Evolutionary conservation across 768 basidiomycete species (phyloP).

Genomic region (Leccinum variicolor): DNA sequence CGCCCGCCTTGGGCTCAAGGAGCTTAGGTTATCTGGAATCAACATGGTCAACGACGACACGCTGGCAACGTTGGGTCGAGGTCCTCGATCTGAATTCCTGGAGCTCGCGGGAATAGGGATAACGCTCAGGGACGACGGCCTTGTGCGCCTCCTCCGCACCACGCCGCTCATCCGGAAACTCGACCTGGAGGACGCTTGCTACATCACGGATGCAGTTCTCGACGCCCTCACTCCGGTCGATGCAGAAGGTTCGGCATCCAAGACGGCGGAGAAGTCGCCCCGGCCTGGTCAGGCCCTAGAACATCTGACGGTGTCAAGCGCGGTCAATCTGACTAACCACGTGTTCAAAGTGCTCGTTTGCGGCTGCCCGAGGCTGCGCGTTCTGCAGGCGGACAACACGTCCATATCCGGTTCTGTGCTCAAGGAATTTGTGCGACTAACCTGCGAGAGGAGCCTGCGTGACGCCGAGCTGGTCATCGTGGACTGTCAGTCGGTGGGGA

Average conservation of each 20-base stretch:
- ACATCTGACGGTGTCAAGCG: conserved; percentile 67
- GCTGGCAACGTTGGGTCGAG: conserved; percentile 73
- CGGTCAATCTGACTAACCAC: conserved; percentile 58
- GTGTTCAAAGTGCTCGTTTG: conserved; percentile 63
- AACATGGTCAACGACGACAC: conserved; percentile 55
- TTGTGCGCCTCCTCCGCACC: conserved; percentile 65
- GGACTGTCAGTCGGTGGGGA: conserved; percentile 72
- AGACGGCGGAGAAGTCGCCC: conserved; percentile 18
- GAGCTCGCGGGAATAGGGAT: conserved; percentile 76
- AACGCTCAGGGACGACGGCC: conserved; percentile 68
- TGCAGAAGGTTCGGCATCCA: conserved; percentile 7
- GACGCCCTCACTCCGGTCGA: conserved; percentile 53
- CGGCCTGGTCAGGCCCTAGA: conserved; percentile 68
- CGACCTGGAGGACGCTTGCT: conserved; percentile 82
- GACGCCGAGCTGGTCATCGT: conserved; percentile 64
- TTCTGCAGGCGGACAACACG: conserved; percentile 58
- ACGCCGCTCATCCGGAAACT: conserved; percentile 69
- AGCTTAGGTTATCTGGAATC: conserved; percentile 67
- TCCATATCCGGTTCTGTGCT: conserved; percentile 59
- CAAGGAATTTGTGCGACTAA: conserved; percentile 62
- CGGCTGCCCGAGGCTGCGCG: conserved; percentile 55
- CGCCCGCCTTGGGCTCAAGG: conserved; percentile 52
- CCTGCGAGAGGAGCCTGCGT: conserved; percentile 42
- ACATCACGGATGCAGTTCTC: conserved; percentile 73
- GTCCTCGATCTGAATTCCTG: conserved; percentile 75